Evolutionary conservation across 2,329 filamentous ascomycete genomes (phyloP).

Genomic region (Exserohilum turcica): DNA sequence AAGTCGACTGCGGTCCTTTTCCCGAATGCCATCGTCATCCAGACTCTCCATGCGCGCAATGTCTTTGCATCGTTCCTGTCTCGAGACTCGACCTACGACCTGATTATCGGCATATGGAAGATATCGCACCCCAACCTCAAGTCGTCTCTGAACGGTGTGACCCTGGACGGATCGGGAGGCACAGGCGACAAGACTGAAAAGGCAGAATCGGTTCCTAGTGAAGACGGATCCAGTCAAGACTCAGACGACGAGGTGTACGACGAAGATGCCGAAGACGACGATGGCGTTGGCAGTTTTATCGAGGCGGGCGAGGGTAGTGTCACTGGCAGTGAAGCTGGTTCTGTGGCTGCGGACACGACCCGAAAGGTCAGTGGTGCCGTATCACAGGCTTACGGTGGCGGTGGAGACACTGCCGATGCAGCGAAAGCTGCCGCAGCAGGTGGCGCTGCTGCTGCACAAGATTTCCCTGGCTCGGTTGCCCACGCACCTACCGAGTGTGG

Average conservation of each 20-base stretch:
- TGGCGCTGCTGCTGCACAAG: slow-evolving; percentile 54
- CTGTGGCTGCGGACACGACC: slow-evolving; percentile 59
- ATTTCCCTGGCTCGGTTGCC: slow-evolving; percentile 83
- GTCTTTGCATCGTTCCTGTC: slow-evolving; percentile 95
- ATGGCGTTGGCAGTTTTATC: slow-evolving; percentile 67
- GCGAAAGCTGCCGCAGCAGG: slow-evolving; percentile 49
- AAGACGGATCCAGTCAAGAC: slow-evolving; percentile 60
- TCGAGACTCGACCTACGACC: slow-evolving; percentile 92
- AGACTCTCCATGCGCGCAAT: slow-evolving; percentile 92
- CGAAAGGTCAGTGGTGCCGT: slow-evolving; percentile 72
- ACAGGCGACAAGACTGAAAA: slow-evolving; percentile 91
- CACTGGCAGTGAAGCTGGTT: slow-evolving; percentile 57
- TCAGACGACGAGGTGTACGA: slow-evolving; percentile 80
- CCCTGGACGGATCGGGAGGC: slow-evolving; percentile 70
- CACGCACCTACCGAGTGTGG: slow-evolving; percentile 86
- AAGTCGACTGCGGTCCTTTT: slow-evolving; percentile 94
- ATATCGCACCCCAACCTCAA: slow-evolving; percentile 90
- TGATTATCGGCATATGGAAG: slow-evolving; percentile 98
- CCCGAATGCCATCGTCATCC: slow-evolving; percentile 96
- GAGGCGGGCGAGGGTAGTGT: slow-evolving; percentile 61
- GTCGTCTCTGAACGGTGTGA: slow-evolving; percentile 87
- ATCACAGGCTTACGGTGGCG: slow-evolving; percentile 48
- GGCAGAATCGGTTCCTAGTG: slow-evolving; percentile 63
- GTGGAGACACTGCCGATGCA: slow-evolving; percentile 40
- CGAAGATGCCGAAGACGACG: slow-evolving; percentile 77